Base-by-base conservation (phyloP, 495 filamentous ascomycete genomes). In the Neurospora pannonica region DNA sequence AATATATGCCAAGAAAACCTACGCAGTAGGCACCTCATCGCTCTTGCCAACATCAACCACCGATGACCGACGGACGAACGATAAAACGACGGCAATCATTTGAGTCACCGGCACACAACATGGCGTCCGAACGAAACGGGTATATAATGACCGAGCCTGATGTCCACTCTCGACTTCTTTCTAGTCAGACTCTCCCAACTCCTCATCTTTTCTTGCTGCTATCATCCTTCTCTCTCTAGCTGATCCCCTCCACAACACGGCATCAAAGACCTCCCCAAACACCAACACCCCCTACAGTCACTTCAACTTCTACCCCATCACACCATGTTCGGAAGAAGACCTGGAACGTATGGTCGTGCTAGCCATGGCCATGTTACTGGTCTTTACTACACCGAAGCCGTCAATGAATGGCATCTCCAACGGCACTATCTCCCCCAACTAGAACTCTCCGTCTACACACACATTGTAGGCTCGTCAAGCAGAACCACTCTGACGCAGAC, bases 401-500 rank as follows among this genome's bases (percentile, higher is more conserved):
- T 36, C 8, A n/a, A 15, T 7, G 4, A 28, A 11, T 28, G n/a
- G 13, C 7, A 17, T 31, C n/a, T 28, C n/a, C 39, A 71, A 31
- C 28, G 34, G 2, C 77, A 75, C 38, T 89, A 88, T 74, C 84
- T 92, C 9, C 89, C 90, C 9, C 86, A 88, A 28, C 77, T 90
- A 5, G 78, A 83, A 4, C 81, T 90, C 60, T 75, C 84, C 37
- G 85, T 84, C 24, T 85, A 90, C 67, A 83, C 88, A 24, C 84
- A 83, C 11, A 87, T 92, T 71, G 77, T 89, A 19, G 85, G 88
- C 7, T 84, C 85, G 15, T 85, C 87, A 39, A 89, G 89, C 4
- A 84, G 87, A 11, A 92, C 90, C 19, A 77, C 80, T 4, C 83
- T 93, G 37, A 90, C 84, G 0, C 90, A 93, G 77, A 88, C 84